A percentile compares a stretch with the other conserved stretches of the same genome.
These are phyloP conservation scores for Aspergillus costaricaensis DNA, from an alignment of 2,329 filamentous ascomycete species.

Conservation along the genomic window DNA sequence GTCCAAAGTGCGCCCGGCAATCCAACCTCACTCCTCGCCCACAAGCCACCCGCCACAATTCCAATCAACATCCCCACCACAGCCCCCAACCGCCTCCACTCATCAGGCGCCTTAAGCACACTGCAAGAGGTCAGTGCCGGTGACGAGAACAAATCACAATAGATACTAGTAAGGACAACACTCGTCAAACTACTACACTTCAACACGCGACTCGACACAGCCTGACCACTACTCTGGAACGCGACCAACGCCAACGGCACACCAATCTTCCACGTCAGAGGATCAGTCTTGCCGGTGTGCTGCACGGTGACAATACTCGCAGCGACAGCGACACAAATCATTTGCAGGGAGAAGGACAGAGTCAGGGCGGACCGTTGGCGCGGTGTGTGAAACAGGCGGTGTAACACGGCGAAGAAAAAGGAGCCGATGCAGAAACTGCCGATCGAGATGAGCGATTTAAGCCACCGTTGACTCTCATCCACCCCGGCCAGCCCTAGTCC, in stretches of 20 bases:
- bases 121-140: constrained; percentile 44
- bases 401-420: constrained; percentile 69
- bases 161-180: constrained; percentile 78
- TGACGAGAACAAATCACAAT: constrained; percentile 77
- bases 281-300: constrained; percentile 49
- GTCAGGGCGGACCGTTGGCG: constrained; percentile 48
- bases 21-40: constrained; percentile 54
- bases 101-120: constrained; percentile 50
- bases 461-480: constrained; percentile 61
- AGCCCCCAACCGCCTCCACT: constrained; percentile 55
- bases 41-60: constrained; percentile 57
- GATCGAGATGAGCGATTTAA: constrained; percentile 72
- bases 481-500: constrained; percentile 66
- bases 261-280: constrained; percentile 57
- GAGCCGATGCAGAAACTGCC: constrained; percentile 71
- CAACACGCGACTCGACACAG: constrained; percentile 70
- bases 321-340: constrained; percentile 53
- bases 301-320: constrained; percentile 57
- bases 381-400: constrained; percentile 52
- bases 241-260: constrained; percentile 69
- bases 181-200: constrained; percentile 72
- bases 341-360: constrained; percentile 58
- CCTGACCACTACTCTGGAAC: constrained; percentile 77
- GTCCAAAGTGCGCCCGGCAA: constrained; percentile 61
- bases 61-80: constrained; percentile 56